These are phyloP conservation scores for Ceratobasidium sp. DNA, from an alignment of 1,284 basidiomycete genomes.

Conservation along the genomic window DNA sequence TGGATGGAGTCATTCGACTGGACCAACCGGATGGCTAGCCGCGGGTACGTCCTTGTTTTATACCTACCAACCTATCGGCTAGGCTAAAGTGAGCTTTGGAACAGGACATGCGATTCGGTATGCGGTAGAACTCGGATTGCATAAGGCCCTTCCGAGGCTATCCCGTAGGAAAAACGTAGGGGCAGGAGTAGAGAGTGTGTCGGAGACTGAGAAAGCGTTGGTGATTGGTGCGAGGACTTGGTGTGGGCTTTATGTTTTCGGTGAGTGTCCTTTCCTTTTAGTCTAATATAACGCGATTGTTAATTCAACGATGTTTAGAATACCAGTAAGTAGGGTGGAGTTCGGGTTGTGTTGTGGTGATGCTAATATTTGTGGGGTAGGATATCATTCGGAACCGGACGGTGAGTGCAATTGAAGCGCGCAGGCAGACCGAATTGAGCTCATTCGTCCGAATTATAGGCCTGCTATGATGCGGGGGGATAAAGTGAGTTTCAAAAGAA, in stretches of 20 bases:
- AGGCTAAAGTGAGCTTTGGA: background rate
- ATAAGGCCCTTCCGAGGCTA: constrained; percentile 50
- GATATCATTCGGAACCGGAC: constrained; percentile 50
- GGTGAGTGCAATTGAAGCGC: constrained; percentile 19
- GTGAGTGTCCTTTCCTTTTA: constrained; percentile 16
- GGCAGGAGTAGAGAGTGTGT: constrained; percentile 24
- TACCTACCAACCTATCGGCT: background rate
- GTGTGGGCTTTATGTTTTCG: constrained; percentile 52
- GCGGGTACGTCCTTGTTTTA: constrained; percentile 46
- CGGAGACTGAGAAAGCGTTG: constrained; percentile 46
- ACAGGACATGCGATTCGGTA: constrained; percentile 50
- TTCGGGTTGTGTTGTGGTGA: background rate
- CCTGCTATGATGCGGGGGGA: constrained; percentile 52
- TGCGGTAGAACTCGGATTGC: constrained; percentile 50
- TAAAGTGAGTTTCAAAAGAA: constrained; percentile 41
- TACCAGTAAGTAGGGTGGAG: constrained; percentile 44
- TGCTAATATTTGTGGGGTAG: background rate
- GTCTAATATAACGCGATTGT: no score
- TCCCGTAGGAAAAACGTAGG: constrained; percentile 32
- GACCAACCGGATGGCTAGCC: constrained; percentile 50
- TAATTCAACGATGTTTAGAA: constrained; percentile 42
- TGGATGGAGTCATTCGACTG: constrained; percentile 51
- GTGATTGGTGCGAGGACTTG: constrained; percentile 49
- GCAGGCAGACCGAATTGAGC: no score
- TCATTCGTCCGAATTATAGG: no score